Evolutionary conservation across 1,284 basidiomycete genomes (phyloP).

Genomic region (Polyporus tsugae): DNA sequence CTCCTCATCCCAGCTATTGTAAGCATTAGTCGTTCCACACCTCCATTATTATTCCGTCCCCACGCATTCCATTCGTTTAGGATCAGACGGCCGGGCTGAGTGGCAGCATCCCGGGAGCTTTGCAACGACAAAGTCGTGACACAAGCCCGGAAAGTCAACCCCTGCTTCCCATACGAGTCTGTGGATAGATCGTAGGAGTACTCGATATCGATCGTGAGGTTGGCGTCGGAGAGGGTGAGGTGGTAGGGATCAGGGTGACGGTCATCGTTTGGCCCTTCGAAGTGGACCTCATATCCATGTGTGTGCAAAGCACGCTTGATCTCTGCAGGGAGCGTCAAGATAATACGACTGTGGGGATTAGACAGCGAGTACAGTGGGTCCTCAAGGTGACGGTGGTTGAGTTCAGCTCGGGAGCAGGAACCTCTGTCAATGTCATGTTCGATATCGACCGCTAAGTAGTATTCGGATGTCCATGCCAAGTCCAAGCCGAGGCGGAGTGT

Average conservation of each 20-base stretch:
- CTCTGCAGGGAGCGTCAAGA: not conserved
- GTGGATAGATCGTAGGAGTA: not conserved
- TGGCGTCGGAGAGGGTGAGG: not conserved
- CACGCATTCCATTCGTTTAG: not conserved
- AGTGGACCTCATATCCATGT: not conserved
- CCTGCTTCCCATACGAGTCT: not conserved
- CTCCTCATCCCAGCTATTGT: not conserved
- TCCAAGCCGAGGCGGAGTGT: not conserved
- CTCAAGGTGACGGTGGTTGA: not conserved
- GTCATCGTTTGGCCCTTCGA: not conserved
- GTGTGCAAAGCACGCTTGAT: not conserved
- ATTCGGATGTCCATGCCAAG: not conserved
- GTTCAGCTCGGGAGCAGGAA: not conserved
- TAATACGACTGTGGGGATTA: not conserved
- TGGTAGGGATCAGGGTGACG: not conserved
- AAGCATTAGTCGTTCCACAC: too few relatives aligned
- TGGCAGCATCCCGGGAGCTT: not conserved
- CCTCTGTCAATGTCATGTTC: not conserved
- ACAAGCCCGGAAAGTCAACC: not conserved
- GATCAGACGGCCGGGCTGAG: not conserved
- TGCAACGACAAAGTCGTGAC: not conserved
- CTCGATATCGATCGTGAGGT: not conserved
- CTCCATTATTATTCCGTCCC: too few relatives aligned
- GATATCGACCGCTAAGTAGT: not conserved
- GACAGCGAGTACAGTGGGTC: not conserved